Base-by-base conservation (phyloP, 1,139 yeast genomes). In the Blastobotrys raffinosifermentans region DNA sequence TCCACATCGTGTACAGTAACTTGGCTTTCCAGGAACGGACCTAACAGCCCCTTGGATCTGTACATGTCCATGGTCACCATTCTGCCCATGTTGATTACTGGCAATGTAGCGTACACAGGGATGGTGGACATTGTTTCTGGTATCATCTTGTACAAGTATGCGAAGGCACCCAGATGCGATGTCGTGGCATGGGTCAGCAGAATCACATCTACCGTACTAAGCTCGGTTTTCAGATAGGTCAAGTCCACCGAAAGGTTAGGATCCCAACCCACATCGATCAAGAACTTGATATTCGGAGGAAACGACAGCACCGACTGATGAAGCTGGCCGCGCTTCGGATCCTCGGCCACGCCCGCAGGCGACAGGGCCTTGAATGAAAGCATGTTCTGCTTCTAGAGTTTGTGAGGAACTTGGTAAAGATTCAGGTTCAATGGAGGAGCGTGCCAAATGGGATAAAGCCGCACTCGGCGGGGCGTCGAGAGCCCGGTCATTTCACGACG, bases 51-150 rank as follows among this genome's bases (percentile, higher is more conserved):
- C 11, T 61, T 61, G 2, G 84, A 66, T 46, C 94, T 63, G 56
- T 87, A 89, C 27, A 75, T 68, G 52, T 93, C 98, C 18, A 85
- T 76, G 0, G 94, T 83, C 4, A 94, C 71, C 22, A 86, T 77
- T 49, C 95, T 70, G 1, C 97, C 97, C 54, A 93, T 65, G 55
- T 86, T 91, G 19, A 80, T 72, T 3, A 89, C 85, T 0, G 98
- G 97, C 18, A 87, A 64, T 0, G 98, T 91, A 0, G 96, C 77
- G 55, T 84, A 93, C 0, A 81, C 79, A 1, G 93, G 91, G 26
- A 87, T 74, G 20, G 73, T 64, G 3, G 79, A 66, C 60, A 86
- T 73, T 6, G 7, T n/a, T 6, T 77, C 72, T 4, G 89, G 84
- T 47, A 75, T 77, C 45, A 72, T 71, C 43, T 70, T 63, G 49